phyloP scores from a whole-genome alignment of 176 grass and related monocot species.

The Aegilops sharonensis region DNA sequence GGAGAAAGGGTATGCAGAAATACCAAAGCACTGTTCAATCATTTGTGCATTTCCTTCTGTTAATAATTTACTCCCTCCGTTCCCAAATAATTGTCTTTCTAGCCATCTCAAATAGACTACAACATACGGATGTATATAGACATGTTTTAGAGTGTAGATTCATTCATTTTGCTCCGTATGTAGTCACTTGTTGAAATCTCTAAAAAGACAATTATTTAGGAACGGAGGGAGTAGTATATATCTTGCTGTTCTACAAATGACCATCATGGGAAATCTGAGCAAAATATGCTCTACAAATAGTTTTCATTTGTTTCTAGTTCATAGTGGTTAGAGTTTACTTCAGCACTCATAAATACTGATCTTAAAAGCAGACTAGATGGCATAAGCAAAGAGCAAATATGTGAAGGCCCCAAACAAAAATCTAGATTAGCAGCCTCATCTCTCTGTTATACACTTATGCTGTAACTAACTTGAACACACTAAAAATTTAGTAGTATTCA shows the following conservation, averaged over 20 bases:
- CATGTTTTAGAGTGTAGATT: no score
- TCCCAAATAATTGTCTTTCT: no score
- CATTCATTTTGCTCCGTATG: no score
- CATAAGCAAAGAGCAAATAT: background rate
- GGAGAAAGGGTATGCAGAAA: conserved; percentile 74
- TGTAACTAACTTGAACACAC: background rate
- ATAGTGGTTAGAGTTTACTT: background rate
- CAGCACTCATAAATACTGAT: background rate
- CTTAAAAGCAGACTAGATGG: background rate
- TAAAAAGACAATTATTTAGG: no score
- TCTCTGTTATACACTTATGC: background rate
- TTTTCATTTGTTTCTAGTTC: background rate
- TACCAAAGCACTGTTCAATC: background rate
- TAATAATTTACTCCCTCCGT: background rate
- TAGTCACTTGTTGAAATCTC: no score
- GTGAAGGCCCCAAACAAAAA: background rate
- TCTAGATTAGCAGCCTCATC: background rate
- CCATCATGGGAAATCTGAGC: background rate
- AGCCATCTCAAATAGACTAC: no score
- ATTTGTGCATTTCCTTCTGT: background rate
- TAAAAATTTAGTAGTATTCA: background rate
- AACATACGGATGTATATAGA: no score
- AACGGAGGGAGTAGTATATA: background rate
- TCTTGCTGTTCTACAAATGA: background rate
- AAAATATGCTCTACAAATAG: background rate